Base-by-base conservation (phyloP, 352 stramenopile species). In the Phytophthora citricola region DNA sequence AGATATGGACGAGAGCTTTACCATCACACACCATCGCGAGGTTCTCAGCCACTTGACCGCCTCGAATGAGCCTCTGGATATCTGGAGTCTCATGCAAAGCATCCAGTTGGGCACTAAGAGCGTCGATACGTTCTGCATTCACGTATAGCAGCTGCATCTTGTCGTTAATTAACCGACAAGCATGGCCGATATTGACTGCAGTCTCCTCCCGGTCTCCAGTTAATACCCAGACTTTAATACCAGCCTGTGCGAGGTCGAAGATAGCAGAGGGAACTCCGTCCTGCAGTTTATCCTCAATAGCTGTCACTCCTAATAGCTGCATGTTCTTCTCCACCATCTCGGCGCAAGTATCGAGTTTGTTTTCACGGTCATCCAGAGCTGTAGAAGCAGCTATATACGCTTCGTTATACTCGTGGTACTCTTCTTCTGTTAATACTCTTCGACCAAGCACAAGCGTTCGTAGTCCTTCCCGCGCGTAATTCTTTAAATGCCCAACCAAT, bases 121-220 rank as follows among this genome's bases (percentile, higher is more conserved):
- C 59, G 4, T 79, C 65, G 1, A 81, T 31, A 1, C 62, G 44
- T 52, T 89, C 81, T 17, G 81, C 73, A 44, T 92, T 90, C 26
- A 92, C 72, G 40, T 89, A 91, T 1, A 89, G 53, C 29, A 88
- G 43, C 39, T 92, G 77, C 79, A 89, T 93, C 32, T 73, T 79
- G 39, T 90, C 79, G 58, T 87, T 81, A 27, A 92, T 76, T 0
- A 92, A 73, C 14, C 75, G 77, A 45, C 83, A 92, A 0, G 94
- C 94, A 45, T 98, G 96, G 14, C 91, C 97, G 56, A 99, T 99
- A 75, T 99, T 98, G 57, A 99, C 94, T 1, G 97, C 97, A 2
- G 97, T 99, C 67, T 99, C 97, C 53, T 98, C 83, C 44, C 99
- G 98, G 69, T 99, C 97, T 29, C 97, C 97, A 5, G 97, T 99